phyloP scores from a whole-genome alignment of 2,329 filamentous ascomycete species.

The Colletotrichum musae region DNA sequence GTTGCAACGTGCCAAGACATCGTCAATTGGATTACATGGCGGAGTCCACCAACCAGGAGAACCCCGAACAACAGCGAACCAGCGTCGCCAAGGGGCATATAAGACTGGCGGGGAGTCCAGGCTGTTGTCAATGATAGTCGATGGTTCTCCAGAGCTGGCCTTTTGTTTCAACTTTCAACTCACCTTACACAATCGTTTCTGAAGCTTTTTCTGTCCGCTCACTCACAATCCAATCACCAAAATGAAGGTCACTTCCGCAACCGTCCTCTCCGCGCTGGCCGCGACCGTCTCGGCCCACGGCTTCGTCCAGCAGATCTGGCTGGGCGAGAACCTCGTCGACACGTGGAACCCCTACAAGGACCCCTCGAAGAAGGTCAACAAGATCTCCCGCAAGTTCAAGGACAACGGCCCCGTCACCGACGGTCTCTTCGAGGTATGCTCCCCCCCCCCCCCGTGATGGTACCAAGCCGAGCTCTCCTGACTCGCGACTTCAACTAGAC shows the following conservation, averaged over 20 bases:
- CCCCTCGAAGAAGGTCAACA: conserved; percentile 46
- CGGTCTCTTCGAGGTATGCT: conserved; percentile 41
- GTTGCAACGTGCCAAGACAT: conserved; percentile 22
- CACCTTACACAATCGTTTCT: conserved; percentile 6
- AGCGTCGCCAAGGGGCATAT: background rate
- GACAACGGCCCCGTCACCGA: conserved; percentile 49
- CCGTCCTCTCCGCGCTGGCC: conserved; percentile 37
- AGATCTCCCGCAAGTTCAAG: conserved; percentile 46
- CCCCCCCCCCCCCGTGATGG: background rate
- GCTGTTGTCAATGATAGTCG: fast-evolving
- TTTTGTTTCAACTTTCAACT: background rate
- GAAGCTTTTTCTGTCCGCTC: background rate
- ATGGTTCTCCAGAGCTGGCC: background rate
- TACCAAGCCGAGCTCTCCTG: background rate
- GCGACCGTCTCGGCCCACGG: conserved; percentile 39
- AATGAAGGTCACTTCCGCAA: conserved; percentile 15
- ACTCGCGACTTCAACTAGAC: conserved; percentile 38
- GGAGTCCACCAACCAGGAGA: conserved; percentile 20
- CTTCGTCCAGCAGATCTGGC: conserved; percentile 34
- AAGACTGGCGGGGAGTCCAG: background rate
- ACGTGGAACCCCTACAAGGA: conserved; percentile 49
- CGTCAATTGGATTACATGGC: background rate
- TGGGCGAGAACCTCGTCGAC: conserved; percentile 44
- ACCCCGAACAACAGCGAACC: background rate
- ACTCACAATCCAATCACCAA: background rate